Evolutionary conservation across 768 basidiomycete genomes (phyloP), one percentile per base, ranked within the genome.

Genomic region (Leccinum disarticulatum): DNA sequence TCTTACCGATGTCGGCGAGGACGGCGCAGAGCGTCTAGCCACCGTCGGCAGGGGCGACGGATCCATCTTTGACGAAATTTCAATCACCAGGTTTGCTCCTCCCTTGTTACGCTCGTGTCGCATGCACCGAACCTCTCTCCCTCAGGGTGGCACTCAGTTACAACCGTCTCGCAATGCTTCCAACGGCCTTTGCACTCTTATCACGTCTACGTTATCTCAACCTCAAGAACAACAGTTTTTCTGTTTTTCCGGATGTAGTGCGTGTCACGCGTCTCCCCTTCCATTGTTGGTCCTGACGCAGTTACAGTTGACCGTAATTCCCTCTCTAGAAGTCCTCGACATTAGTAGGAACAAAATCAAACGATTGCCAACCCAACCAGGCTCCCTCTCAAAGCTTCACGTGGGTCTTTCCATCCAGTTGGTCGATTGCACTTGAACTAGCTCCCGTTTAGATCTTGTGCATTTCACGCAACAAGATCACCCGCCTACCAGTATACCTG

Each of bases 331-430:
- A 75, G 96, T 95, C 59, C 78, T 99, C 63, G 97, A 99, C 73
- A 82, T 99, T 47, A 95, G 93, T 64, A 87, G 91, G 64, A 99
- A 99, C 77, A 92, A 88, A 75, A 84, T 99, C 65, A 87, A 83
- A 70, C 77, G 80, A 52, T 77, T 98, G 22, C 97, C 97, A 11
- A 75, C 83, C 4, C 81, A 87, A 61, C 90, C 95, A 17, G 95
- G 95, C 6, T 82, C 86, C 6, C 81, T 99, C 43, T 73, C 82
- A 53, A 83, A 88, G 59, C 85, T 99, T 61, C 83, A 86, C 63
- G 93, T 91, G 71, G 25, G 81, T 70, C 31, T 28, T 28, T 59
- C 14, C 31, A 27, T 59, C 47, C 22, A 27, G 15, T 51, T 43
- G 46, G 19, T 50, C 22, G 55, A 54, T 36, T 31, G 4, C 19